Evolutionary conservation across 1,284 basidiomycete species (phyloP).

Genomic region (Flammula alnicola): DNA sequence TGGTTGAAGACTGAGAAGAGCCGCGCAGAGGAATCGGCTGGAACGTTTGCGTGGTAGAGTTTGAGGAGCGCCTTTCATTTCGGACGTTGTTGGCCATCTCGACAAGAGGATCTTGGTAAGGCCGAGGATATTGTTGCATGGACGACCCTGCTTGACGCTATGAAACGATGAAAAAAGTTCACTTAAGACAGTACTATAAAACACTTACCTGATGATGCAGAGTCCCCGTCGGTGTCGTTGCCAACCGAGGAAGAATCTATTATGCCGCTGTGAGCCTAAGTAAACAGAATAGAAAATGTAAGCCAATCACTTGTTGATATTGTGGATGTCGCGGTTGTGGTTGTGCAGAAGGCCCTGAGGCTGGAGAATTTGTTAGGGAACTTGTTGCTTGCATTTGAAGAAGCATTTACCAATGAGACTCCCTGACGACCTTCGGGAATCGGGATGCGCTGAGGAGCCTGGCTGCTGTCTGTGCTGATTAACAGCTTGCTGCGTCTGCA

Average conservation of each 20-base stretch:
- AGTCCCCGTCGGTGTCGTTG: neutral
- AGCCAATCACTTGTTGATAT: neutral
- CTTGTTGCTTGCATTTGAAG: neutral
- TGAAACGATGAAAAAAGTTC: neutral
- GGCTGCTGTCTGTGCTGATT: too few species aligned
- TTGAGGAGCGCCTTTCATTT: neutral
- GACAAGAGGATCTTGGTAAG: neutral
- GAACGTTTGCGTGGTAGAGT: neutral
- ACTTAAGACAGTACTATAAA: neutral
- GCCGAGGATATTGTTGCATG: neutral
- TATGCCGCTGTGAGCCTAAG: neutral
- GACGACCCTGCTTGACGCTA: neutral
- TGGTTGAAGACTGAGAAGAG: neutral
- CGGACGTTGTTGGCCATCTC: neutral
- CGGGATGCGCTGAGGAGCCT: too few species aligned
- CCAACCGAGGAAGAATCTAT: neutral
- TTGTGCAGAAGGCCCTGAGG: neutral
- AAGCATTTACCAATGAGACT: neutral
- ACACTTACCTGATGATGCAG: neutral
- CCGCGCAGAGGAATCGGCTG: neutral
- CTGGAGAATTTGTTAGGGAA: neutral
- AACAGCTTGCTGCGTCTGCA: too few species aligned
- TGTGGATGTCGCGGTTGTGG: neutral
- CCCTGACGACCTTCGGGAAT: neutral
- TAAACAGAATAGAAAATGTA: neutral